phyloP scores from a whole-genome alignment of 257 asterid species.

The Scutellaria minor region DNA sequence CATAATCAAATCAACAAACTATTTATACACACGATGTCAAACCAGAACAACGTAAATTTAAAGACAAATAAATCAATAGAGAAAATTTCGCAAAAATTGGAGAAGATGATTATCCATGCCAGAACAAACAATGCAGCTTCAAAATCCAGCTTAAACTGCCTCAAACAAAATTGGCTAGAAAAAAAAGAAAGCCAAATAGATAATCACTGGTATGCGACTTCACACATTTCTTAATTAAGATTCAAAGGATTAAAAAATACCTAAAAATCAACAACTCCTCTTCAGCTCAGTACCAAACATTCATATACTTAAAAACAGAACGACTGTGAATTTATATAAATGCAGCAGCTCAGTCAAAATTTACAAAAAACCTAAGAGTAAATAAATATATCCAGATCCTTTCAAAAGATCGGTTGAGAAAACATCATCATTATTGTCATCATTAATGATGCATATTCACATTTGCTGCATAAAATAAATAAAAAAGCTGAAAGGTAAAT shows the following conservation, averaged over 20 bases:
- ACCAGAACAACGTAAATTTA: constrained; percentile 17
- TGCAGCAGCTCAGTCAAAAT: constrained; percentile 18
- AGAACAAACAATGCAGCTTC: constrained; percentile 36
- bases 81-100: constrained; percentile 21
- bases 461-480: not conserved
- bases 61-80: not conserved
- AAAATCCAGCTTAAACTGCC: constrained; percentile 10
- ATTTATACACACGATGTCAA: not conserved
- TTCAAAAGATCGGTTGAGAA: constrained; percentile 37
- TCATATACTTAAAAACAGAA: constrained; percentile 4
- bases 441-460: constrained; percentile 36
- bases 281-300: constrained; percentile 38
- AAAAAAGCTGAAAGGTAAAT: constrained; percentile 4
- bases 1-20: constrained; percentile 25
- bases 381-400: constrained; percentile 39
- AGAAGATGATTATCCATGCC: constrained; percentile 21
- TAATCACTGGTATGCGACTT: not conserved
- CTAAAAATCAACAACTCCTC: constrained; percentile 32
- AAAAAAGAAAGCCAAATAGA: not conserved
- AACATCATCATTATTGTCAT: constrained; percentile 45
- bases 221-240: constrained; percentile 29
- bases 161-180: too few species aligned
- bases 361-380: not conserved
- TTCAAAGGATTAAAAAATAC: constrained; percentile 19
- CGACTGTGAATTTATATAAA: constrained; percentile 32